phyloP scores from a whole-genome alignment of 2,329 filamentous ascomycete genomes.

The Orbilia quercus region DNA sequence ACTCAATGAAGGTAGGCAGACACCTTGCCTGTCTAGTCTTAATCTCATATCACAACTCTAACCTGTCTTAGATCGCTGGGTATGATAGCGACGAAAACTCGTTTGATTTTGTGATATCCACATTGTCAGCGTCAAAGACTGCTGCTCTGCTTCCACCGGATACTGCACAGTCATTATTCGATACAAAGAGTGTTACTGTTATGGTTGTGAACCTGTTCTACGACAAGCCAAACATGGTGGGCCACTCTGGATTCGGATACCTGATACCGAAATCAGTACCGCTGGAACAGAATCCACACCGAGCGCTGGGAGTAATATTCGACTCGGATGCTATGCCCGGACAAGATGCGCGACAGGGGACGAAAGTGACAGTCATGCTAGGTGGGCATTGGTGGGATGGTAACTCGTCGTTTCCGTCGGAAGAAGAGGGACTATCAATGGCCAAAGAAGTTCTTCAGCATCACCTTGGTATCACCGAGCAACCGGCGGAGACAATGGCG shows the following conservation, averaged over 20 bases:
- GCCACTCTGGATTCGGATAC: constrained; percentile 84
- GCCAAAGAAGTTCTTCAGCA: constrained; percentile 76
- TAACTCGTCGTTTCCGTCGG: constrained; percentile 70
- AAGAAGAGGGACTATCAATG: constrained; percentile 74
- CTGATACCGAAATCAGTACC: constrained; percentile 82
- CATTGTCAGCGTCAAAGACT: constrained; percentile 33
- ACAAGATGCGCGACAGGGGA: constrained; percentile 67
- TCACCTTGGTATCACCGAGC: constrained; percentile 77
- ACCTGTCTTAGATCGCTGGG: constrained; percentile 43
- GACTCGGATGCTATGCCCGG: constrained; percentile 74
- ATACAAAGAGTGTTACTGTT: constrained; percentile 78
- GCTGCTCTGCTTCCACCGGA: constrained; percentile 23
- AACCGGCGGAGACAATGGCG: constrained; percentile 72
- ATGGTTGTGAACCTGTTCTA: constrained; percentile 95
- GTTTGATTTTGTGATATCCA: constrained; percentile 51
- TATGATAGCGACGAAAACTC: constrained; percentile 35
- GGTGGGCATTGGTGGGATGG: constrained; percentile 91
- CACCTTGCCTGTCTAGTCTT: no score
- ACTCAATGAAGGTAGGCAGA: constrained; percentile 66
- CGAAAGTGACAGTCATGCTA: constrained; percentile 92
- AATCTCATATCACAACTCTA: no score
- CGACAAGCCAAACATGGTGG: constrained; percentile 72
- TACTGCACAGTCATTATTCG: constrained; percentile 65
- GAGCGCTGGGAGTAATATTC: constrained; percentile 90
- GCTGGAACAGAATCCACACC: constrained; percentile 79